Conservation (phyloP, 306 rosid species). For the Senna tora region DNA sequence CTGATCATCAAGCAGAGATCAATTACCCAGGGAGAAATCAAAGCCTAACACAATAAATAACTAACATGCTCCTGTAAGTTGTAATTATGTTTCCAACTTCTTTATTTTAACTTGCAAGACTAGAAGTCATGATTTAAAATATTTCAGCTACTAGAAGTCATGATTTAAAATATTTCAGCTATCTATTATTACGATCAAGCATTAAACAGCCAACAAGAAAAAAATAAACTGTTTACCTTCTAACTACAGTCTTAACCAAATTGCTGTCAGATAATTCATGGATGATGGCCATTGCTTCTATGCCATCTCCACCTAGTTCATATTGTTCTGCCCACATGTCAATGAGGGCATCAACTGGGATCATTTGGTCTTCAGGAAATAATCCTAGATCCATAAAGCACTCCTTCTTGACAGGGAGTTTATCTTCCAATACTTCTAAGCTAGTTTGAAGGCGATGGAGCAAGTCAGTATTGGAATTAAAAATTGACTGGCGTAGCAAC, state of each 20-base stretch:
- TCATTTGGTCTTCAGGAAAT: conserved; percentile 65
- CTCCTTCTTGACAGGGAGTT: conserved; percentile 46
- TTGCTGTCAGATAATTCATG: conserved; percentile 35
- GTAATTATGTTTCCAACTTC: background rate
- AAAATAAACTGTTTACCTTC: conserved; percentile 45
- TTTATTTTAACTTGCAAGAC: conserved; percentile 1
- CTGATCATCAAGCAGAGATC: conserved; percentile 42
- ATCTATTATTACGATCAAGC: background rate
- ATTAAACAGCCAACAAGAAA: conserved; percentile 5
- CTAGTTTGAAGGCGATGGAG: conserved; percentile 45
- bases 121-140: conserved; percentile 8
- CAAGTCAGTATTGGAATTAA: conserved; percentile 42
- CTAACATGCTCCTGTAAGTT: background rate
- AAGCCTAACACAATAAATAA: background rate
- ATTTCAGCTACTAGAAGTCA: conserved; percentile 16
- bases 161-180: conserved; percentile 10
- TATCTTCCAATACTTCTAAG: conserved; percentile 51
- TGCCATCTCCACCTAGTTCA: conserved; percentile 44
- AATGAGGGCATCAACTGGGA: conserved; percentile 52
- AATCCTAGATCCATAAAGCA: conserved; percentile 70
- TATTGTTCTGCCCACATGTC: conserved; percentile 63
- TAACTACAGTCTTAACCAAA: conserved; percentile 45
- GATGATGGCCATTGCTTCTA: conserved; percentile 40
- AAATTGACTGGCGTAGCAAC: conserved; percentile 36
- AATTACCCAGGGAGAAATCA: background rate